Evolutionary conservation across 306 rosid species (phyloP).

Genomic region (Lagenaria siceraria): DNA sequence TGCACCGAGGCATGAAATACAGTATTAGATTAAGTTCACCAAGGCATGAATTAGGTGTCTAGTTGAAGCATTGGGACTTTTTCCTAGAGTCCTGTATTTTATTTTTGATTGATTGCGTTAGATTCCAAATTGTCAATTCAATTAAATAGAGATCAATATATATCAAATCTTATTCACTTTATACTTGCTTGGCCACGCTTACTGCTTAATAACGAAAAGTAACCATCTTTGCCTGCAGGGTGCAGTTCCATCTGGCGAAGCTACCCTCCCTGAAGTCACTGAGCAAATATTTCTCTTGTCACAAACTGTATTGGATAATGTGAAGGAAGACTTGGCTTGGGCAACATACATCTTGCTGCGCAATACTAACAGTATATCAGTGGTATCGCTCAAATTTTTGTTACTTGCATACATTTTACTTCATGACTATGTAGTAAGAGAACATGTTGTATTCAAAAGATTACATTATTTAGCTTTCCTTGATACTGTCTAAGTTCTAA

Average conservation of each 20-base stretch:
- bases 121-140: background rate
- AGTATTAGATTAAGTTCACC: too few relatives aligned
- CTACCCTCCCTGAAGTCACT: slow-evolving; percentile 47
- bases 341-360: slow-evolving; percentile 68
- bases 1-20: slow-evolving; percentile 3
- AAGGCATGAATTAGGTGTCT: too few relatives aligned
- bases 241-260: slow-evolving; percentile 49
- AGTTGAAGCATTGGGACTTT: too few relatives aligned
- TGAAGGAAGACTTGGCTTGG: slow-evolving; percentile 88
- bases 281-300: slow-evolving; percentile 76
- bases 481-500: background rate
- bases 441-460: background rate
- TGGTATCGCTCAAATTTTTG: slow-evolving; percentile 28
- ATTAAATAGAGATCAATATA: background rate
- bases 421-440: background rate
- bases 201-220: slow-evolving; percentile 1
- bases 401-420: background rate
- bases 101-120: background rate
- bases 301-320: slow-evolving; percentile 24
- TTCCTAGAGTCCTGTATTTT: too few relatives aligned
- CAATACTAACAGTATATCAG: slow-evolving; percentile 56
- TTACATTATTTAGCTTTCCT: background rate
- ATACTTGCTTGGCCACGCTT: background rate
- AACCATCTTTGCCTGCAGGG: slow-evolving; percentile 36
- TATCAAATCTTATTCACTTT: background rate